Percentiles rank a stretch among this genome's conserved stretches.
These are phyloP conservation scores for Yamadazyma atmosphaerica DNA, from an alignment of 1,139 yeast genomes.

Conservation along the genomic window DNA sequence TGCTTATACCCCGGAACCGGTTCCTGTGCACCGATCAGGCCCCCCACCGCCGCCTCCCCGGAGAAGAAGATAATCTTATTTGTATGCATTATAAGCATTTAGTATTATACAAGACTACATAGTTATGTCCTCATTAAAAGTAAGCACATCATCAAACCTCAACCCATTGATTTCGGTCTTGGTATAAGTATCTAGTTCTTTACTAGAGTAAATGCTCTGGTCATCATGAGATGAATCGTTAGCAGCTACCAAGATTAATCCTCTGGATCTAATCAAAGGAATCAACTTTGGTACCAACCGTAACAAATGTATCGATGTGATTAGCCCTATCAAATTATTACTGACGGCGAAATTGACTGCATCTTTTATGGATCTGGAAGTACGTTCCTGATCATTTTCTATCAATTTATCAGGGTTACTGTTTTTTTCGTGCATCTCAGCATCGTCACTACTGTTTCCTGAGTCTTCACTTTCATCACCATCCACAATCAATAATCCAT, in stretches of 20 bases:
- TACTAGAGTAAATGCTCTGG: slow-evolving; percentile 28
- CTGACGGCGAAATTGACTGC: slow-evolving; percentile 68
- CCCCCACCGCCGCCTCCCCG: slow-evolving; percentile 20
- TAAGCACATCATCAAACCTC: slow-evolving; percentile 62
- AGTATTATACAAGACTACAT: slow-evolving; percentile 37
- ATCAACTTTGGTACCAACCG: slow-evolving; percentile 74
- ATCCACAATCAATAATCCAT: slow-evolving; percentile 38
- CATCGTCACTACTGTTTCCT: slow-evolving; percentile 16
- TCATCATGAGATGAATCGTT: slow-evolving; percentile 34
- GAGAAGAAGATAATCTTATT: slow-evolving; percentile 14
- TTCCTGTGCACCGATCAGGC: slow-evolving; percentile 1
- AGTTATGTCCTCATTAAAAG: slow-evolving; percentile 70
- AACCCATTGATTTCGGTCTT: slow-evolving; percentile 72
- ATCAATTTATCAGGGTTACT: slow-evolving; percentile 18
- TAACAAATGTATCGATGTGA: slow-evolving; percentile 70
- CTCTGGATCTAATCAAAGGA: slow-evolving; percentile 75
- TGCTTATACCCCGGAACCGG: slow-evolving; percentile 1
- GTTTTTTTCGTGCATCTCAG: slow-evolving; percentile 26
- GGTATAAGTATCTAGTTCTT: slow-evolving; percentile 45
- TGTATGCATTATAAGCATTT: not conserved
- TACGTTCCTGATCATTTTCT: slow-evolving; percentile 38
- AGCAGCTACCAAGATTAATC: slow-evolving; percentile 78
- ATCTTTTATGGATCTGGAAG: slow-evolving; percentile 47
- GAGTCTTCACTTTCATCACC: slow-evolving; percentile 7
- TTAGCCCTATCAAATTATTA: slow-evolving; percentile 83